A percentile compares a stretch with the other conserved stretches of the same genome.
Evolutionary conservation across 495 filamentous ascomycete genomes (phyloP).

Genomic region (Tetracladium setigerum): DNA sequence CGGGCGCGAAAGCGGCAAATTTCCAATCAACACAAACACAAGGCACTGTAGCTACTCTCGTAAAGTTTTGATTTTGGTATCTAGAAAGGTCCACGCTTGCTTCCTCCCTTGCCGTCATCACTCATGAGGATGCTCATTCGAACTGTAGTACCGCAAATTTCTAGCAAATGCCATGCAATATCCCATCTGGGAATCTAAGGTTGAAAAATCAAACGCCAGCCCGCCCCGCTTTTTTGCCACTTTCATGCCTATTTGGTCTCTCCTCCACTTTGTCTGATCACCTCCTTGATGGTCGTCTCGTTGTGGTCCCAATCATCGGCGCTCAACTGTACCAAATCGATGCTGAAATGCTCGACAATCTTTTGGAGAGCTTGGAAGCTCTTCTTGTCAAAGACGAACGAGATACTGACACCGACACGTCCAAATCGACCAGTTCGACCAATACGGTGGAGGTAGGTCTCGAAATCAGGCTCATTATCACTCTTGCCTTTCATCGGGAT

Average conservation of each 20-base stretch:
- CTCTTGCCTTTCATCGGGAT: constrained; percentile 51
- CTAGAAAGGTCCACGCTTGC: too few species aligned
- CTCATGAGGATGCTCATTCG: too few species aligned
- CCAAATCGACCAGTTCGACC: constrained; percentile 96
- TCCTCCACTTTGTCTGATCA: constrained; percentile 74
- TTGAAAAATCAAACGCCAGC: too few species aligned
- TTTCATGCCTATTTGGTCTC: constrained; percentile 41
- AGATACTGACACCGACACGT: constrained; percentile 91
- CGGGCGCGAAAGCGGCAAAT: too few species aligned
- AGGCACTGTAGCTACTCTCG: too few species aligned
- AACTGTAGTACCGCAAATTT: too few species aligned
- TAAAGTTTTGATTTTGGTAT: too few species aligned
- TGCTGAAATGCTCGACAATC: constrained; percentile 64
- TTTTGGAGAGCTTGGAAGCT: constrained; percentile 67
- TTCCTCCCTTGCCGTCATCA: too few species aligned
- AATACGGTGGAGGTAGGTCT: constrained; percentile 98
- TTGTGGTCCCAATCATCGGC: constrained; percentile 77
- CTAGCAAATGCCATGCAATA: too few species aligned
- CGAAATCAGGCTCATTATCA: constrained; percentile 57
- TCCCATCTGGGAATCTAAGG: too few species aligned
- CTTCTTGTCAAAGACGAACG: constrained; percentile 73
- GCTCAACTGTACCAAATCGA: constrained; percentile 42
- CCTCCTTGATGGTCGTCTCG: constrained; percentile 70
- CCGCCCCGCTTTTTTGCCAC: constrained; percentile 8
- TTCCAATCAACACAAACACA: too few species aligned